These are phyloP conservation scores for Fusarium sp. DNA, from an alignment of 2,329 filamentous ascomycete species.

Conservation along the genomic window DNA sequence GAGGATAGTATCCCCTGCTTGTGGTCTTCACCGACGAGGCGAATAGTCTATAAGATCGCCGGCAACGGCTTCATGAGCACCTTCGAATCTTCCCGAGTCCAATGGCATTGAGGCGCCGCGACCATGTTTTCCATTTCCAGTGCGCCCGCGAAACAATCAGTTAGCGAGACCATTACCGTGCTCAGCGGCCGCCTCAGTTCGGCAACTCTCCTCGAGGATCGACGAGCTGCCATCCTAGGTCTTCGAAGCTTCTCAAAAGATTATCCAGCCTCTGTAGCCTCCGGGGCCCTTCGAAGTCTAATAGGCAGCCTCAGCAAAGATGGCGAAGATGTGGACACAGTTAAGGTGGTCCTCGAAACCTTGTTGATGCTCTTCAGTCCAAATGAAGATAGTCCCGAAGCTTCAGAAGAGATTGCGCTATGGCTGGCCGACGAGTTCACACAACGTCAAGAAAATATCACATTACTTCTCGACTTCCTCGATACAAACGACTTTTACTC, in stretches of 20 bases:
- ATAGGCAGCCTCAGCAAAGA: slow-evolving; percentile 89
- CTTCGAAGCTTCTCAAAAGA: slow-evolving; percentile 96
- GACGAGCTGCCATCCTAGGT: slow-evolving; percentile 91
- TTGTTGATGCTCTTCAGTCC: slow-evolving; percentile 90
- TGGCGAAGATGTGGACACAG: slow-evolving; percentile 93
- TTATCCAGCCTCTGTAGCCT: slow-evolving; percentile 95
- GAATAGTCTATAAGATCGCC: slow-evolving; percentile 14
- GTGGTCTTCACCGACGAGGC: slow-evolving; percentile 13
- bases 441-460: slow-evolving; percentile 96
- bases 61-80: slow-evolving; percentile 30
- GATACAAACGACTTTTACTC: slow-evolving; percentile 91
- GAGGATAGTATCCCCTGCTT: slow-evolving; percentile 26
- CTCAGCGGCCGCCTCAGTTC: slow-evolving; percentile 89
- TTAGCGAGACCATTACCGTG: slow-evolving; percentile 92
- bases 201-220: slow-evolving; percentile 92
- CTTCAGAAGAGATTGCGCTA: slow-evolving; percentile 93
- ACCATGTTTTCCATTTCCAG: slow-evolving; percentile 73
- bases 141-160: slow-evolving; percentile 94
- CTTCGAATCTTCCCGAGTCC: slow-evolving; percentile 32
- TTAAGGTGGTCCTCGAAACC: slow-evolving; percentile 95
- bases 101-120: slow-evolving; percentile 48
- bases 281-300: slow-evolving; percentile 87
- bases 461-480: slow-evolving; percentile 87
- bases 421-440: slow-evolving; percentile 99
- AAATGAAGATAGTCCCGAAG: slow-evolving; percentile 82